Percentiles rank a stretch among this genome's conserved stretches.
phyloP scores from a whole-genome alignment of 108 stramenopile genomes.

The Skeletonema marinoi region DNA sequence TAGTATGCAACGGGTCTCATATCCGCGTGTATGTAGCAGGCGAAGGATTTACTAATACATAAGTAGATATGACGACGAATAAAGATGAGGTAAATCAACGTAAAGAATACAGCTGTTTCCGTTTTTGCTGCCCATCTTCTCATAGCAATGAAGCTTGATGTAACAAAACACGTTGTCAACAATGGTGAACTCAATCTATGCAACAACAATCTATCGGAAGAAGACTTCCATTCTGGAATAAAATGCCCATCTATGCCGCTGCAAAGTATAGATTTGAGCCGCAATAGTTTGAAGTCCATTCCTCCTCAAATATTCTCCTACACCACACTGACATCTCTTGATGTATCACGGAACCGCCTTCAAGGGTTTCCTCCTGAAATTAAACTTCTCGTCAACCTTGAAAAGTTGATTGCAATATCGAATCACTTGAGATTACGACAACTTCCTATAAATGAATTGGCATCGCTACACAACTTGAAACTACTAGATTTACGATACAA shows the following conservation, averaged over 20 bases:
- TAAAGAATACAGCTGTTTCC: not conserved
- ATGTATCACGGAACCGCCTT: conserved; percentile 52
- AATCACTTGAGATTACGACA: conserved; percentile 50
- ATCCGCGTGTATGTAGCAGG: too few species aligned
- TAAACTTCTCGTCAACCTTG: conserved; percentile 30
- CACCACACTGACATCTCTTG: conserved; percentile 25
- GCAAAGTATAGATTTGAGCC: conserved; percentile 42
- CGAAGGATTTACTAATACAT: too few species aligned
- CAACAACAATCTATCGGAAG: not conserved
- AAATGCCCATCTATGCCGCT: not conserved
- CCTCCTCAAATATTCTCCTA: conserved; percentile 36
- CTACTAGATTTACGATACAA: conserved; percentile 59
- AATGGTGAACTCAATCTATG: not conserved
- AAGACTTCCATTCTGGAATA: not conserved
- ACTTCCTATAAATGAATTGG: conserved; percentile 35
- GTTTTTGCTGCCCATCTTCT: not conserved
- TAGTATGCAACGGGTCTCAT: too few species aligned
- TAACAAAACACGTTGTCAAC: not conserved
- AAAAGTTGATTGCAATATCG: conserved; percentile 35
- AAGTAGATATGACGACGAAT: not conserved
- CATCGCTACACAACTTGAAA: conserved; percentile 39
- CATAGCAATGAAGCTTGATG: not conserved
- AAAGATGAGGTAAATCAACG: not conserved
- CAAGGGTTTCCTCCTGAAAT: conserved; percentile 44
- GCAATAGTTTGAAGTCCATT: conserved; percentile 37